Percentiles rank a stretch among this genome's conserved stretches.
These are phyloP conservation scores for Acorus calamus DNA, from an alignment of 106 monocot species.

Conservation along the genomic window DNA sequence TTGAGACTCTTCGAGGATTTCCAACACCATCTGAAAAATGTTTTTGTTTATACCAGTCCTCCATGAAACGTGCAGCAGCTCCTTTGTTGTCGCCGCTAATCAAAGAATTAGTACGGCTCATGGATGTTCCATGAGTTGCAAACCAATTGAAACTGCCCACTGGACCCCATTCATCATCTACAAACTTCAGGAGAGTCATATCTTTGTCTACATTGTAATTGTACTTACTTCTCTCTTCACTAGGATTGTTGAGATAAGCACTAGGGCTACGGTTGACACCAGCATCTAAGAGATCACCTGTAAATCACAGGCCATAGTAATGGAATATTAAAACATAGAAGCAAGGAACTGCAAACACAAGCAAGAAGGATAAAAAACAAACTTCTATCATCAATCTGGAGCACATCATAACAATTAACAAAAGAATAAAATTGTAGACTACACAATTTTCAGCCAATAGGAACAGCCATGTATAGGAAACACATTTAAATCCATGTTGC, in stretches of 20 bases:
- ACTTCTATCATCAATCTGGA: too few relatives aligned
- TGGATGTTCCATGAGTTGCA: conserved; percentile 94
- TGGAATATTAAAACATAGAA: too few relatives aligned
- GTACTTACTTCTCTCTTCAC: conserved; percentile 51
- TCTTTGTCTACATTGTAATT: conserved; percentile 66
- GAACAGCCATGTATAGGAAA: too few relatives aligned
- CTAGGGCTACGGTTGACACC: conserved; percentile 88
- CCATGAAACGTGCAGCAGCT: conserved; percentile 93
- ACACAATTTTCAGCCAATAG: too few relatives aligned
- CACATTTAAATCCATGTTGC: too few relatives aligned
- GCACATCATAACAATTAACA: too few relatives aligned
- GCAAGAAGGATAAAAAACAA: too few relatives aligned
- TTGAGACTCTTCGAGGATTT: too few relatives aligned
- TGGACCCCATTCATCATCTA: conserved; percentile 70
- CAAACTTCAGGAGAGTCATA: conserved; percentile 92
- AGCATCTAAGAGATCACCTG: conserved; percentile 86
- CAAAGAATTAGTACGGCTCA: conserved; percentile 82
- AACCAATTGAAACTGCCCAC: conserved; percentile 94
- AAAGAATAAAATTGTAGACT: too few relatives aligned
- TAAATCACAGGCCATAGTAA: conserved; percentile 1
- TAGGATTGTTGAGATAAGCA: conserved; percentile 78
- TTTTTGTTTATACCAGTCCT: conserved; percentile 67
- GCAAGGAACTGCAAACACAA: too few relatives aligned
- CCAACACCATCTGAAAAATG: conserved; percentile 17
- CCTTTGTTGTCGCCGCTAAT: conserved; percentile 97